Evolutionary conservation across 129 eudicot species (phyloP), one percentile per base, ranked within the genome.

Genomic region (Saussurea involucrata): DNA sequence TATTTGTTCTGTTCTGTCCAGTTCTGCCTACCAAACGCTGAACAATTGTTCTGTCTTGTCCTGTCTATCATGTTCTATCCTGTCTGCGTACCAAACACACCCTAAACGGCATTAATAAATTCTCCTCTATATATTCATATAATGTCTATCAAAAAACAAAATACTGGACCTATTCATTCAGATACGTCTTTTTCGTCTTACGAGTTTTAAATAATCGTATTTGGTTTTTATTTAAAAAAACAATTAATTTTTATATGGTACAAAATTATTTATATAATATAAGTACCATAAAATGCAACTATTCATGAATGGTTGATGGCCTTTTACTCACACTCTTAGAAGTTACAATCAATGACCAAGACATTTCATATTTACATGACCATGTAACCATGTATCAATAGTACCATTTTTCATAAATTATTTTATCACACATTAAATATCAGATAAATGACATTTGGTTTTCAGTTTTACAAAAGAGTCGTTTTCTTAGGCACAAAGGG

Each of bases 331-430:
- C 34, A 21, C 68, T 66, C 72, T 72, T 79, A 72, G 44, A 79
- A 63, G 73, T 79, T 79, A 55, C 83, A 72, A 53, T 79, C 83
- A 73, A 22, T 72, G 83, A 79, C 73, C 11, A 79, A 64, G 83
- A 79, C 83, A 64, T 42, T n/a, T n/a, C n/a, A n/a, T n/a, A n/a
- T n/a, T n/a, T 64, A 29, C 83, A 72, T 79, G 66, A 27, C 44
- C 57, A 53, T 77, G 73, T 77, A 77, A 71, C 55, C 65, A 70
- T 44, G 78, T 24, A 79, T 79, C 72, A 24, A 46, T 78, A 31
- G 78, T 72, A 79, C 78, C 73, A 69, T 37, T 37, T 61, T 79
- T 24, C 28, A 31, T 29, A 21, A 57, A 57, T 42, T 61, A 63
- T 42, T 21, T 13, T 58, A 22, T 71, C 55, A 20, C 49, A 7